phyloP scores from a whole-genome alignment of 371 early-diverging fungal genomes.

The Aphelidium insulamus region DNA sequence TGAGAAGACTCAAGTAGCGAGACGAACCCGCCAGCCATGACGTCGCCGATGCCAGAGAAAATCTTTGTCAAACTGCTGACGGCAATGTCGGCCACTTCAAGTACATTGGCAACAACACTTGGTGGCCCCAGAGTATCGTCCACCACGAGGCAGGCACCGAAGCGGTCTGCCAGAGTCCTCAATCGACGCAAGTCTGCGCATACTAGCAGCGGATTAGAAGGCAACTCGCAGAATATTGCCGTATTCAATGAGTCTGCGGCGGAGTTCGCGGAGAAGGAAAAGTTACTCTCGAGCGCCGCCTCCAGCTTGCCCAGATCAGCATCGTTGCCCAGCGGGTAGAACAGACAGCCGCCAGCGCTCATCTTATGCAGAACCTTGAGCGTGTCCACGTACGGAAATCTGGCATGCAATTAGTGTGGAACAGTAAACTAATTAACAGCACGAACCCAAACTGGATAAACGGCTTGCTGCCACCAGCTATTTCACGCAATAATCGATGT shows the following conservation, averaged over 20 bases:
- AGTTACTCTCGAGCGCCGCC: constrained; percentile 11
- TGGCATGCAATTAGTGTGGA: constrained; percentile 3
- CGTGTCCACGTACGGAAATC: constrained; percentile 85
- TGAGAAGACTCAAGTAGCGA: constrained; percentile 1
- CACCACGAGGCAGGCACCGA: constrained; percentile 54
- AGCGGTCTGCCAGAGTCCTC: constrained; percentile 43
- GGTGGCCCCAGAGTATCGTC: constrained; percentile 91
- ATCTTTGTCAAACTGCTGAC: constrained; percentile 84
- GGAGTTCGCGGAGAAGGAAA: constrained; percentile 2
- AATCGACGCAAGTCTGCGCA: constrained; percentile 51
- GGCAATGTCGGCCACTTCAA: constrained; percentile 60
- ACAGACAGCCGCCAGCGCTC: constrained; percentile 55
- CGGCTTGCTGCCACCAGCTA: too few species aligned
- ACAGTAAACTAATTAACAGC: neutral
- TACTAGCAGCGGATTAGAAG: constrained; percentile 75
- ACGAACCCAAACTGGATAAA: constrained; percentile 72
- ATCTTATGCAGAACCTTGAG: constrained; percentile 83
- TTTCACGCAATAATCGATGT: constrained; percentile 26
- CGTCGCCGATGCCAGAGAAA: constrained; percentile 83
- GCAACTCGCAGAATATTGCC: constrained; percentile 76
- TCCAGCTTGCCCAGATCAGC: constrained; percentile 45
- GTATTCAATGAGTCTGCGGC: constrained; percentile 27
- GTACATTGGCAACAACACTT: too few species aligned
- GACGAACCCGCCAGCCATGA: constrained; percentile 79
- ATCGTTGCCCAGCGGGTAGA: constrained; percentile 59